Evolutionary conservation across 805 yeast genomes (phyloP).

Genomic region (Maudiozyma saulgeensis): DNA sequence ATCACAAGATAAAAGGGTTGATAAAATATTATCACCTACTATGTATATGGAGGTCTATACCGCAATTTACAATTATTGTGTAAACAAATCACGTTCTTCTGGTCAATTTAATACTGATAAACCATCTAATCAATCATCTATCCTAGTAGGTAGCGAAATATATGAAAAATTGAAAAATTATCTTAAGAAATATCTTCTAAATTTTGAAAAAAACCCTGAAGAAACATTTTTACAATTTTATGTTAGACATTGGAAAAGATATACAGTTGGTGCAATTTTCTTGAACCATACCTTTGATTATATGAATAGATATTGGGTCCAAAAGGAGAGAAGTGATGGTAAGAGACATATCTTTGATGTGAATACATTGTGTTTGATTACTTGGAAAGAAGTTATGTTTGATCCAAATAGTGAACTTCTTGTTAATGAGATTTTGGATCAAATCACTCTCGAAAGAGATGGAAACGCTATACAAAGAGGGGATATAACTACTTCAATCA

Average conservation of each 20-base stretch:
- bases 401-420: constrained; percentile 50
- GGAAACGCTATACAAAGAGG: constrained; percentile 63
- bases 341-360: constrained; percentile 84
- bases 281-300: constrained; percentile 90
- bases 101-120: constrained; percentile 34
- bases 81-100: constrained; percentile 53
- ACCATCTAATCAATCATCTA: constrained; percentile 28
- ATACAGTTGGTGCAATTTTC: constrained; percentile 82
- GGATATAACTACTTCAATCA: constrained; percentile 62
- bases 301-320: constrained; percentile 95
- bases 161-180: constrained; percentile 64
- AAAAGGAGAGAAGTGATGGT: constrained; percentile 90
- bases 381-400: constrained; percentile 84
- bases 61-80: constrained; percentile 87
- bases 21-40: constrained; percentile 53
- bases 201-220: constrained; percentile 40
- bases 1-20: constrained; percentile 32
- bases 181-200: constrained; percentile 48
- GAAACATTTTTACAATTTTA: constrained; percentile 76
- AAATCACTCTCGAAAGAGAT: constrained; percentile 69
- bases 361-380: constrained; percentile 72
- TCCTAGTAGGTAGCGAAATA: constrained; percentile 81
- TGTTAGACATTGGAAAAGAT: constrained; percentile 82
- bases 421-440: constrained; percentile 61
- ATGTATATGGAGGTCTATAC: constrained; percentile 88